Base-by-base conservation (phyloP, 345 rosid species). In the Zanthoxylum bungeanum region DNA sequence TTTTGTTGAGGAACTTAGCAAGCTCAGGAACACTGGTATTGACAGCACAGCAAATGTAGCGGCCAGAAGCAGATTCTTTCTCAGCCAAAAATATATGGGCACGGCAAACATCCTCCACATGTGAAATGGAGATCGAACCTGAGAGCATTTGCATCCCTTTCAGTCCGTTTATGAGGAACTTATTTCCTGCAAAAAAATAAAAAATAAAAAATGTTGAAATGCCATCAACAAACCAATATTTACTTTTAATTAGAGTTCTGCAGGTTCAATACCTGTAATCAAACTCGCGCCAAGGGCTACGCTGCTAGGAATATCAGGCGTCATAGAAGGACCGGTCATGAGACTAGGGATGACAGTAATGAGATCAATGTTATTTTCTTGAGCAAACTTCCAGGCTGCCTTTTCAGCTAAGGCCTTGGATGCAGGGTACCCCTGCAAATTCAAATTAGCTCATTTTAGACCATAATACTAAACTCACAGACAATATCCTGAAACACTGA, bases 121-220 rank as follows among this genome's bases (percentile, higher is more conserved):
- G 98, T 7, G 86, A 31, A 5, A 90, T 72, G 37, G 97, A 89
- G 78, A 94, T 78, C 0, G 95, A 94, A 22, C 98, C 98, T 12
- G 97, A 90, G 74, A 86, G 72, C 89, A 86, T 85, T 70, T 94
- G 97, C 98, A 92, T 90, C 0, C 91, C 97, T 60, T 87, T 90
- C 77, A 94, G 56, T 3, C 63, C 92, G 16, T 66, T 83, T 58
- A 86, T 58, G 53, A 84, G 65, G 81, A 86, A 82, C 57, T 89
- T 88, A 1, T 88, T 81, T 50, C 97, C 98, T 91, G 88, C 75
- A 76, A 9, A 55, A 60, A n/a, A n/a, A n/a, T n/a, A n/a, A n/a
- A n/a, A n/a, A n/a, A n/a, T n/a, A n/a, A n/a, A n/a, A n/a, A n/a
- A 66, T 47, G 37, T 68, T 62, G 0, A 61, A 34, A 73, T 33